phyloP scores from a whole-genome alignment of 1,284 basidiomycete species.

The Papiliotrema nemorosa region DNA sequence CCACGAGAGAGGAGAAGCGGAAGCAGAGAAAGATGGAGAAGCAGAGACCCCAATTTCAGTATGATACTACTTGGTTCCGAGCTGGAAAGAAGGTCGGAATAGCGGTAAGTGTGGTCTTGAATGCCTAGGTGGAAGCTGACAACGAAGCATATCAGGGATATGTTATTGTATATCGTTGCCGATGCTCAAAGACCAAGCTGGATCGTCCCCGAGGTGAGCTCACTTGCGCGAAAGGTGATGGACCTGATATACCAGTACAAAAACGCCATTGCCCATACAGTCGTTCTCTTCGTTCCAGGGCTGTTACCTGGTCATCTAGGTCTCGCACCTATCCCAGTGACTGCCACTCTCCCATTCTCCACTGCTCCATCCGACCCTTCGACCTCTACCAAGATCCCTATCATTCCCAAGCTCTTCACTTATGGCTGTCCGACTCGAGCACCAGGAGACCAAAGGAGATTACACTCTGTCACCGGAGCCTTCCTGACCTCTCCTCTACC shows the following conservation, averaged over 20 bases:
- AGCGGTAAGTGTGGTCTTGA: slow-evolving; percentile 56
- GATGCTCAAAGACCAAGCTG: slow-evolving; percentile 76
- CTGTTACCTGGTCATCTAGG: slow-evolving; percentile 66
- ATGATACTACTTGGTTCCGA: slow-evolving; percentile 67
- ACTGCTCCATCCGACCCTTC: slow-evolving; percentile 55
- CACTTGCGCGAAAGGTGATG: background rate
- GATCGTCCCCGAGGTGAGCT: slow-evolving; percentile 71
- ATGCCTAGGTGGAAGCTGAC: background rate
- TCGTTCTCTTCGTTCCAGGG: slow-evolving; percentile 74
- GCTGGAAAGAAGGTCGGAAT: slow-evolving; percentile 68
- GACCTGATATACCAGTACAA: slow-evolving; percentile 57
- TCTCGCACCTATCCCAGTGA: slow-evolving; percentile 56
- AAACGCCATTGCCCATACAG: slow-evolving; percentile 67
- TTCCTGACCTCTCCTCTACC: slow-evolving; percentile 78
- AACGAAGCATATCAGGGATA: slow-evolving; percentile 75
- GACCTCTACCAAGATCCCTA: slow-evolving; percentile 53
- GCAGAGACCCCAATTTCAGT: slow-evolving; percentile 71
- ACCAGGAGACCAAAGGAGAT: slow-evolving; percentile 74
- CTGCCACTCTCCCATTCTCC: slow-evolving; percentile 58
- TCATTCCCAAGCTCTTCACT: slow-evolving; percentile 76
- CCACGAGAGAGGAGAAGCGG: slow-evolving; percentile 57
- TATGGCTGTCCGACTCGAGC: slow-evolving; percentile 86
- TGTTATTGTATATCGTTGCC: slow-evolving; percentile 73
- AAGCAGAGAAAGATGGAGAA: slow-evolving; percentile 71
- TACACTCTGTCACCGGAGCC: slow-evolving; percentile 77